Percentiles rank a stretch among this genome's conserved stretches.
Evolutionary conservation across 1,284 basidiomycete species (phyloP).

Genomic region (Apiotrichum laibachii): DNA sequence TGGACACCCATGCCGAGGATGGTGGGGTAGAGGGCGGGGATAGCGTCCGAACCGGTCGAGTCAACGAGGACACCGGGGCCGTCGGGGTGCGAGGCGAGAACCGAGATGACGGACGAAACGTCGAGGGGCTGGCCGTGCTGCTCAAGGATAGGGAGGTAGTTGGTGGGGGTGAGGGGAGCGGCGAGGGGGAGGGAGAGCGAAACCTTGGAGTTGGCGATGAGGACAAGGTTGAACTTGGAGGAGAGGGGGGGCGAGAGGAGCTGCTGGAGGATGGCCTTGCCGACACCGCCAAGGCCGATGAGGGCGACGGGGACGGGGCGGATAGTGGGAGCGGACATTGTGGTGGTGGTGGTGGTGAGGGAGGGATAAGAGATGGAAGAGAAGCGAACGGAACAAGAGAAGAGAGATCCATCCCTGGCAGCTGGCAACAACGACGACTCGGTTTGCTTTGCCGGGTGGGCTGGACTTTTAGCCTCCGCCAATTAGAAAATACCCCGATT

Average conservation of each 20-base stretch:
- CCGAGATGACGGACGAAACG: slow-evolving; percentile 52
- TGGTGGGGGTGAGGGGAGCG: slow-evolving; percentile 50
- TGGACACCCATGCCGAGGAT: slow-evolving; percentile 77
- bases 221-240: slow-evolving; percentile 63
- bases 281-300: slow-evolving; percentile 84
- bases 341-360: neutral
- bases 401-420: neutral
- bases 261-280: slow-evolving; percentile 69
- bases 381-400: neutral
- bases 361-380: neutral
- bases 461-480: too few relatives aligned
- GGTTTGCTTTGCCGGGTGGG: too few relatives aligned
- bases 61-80: slow-evolving; percentile 78
- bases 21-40: slow-evolving; percentile 79
- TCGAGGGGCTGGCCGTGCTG: slow-evolving; percentile 47
- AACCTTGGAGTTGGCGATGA: slow-evolving; percentile 72
- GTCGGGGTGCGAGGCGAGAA: slow-evolving; percentile 53
- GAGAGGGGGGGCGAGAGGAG: slow-evolving; percentile 58
- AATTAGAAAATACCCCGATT: too few relatives aligned
- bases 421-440: too few relatives aligned
- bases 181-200: slow-evolving; percentile 59
- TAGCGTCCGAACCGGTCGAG: slow-evolving; percentile 82
- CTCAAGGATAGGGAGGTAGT: slow-evolving; percentile 48
- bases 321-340: slow-evolving; percentile 13
- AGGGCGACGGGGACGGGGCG: slow-evolving; percentile 61